phyloP scores from a whole-genome alignment of 495 filamentous ascomycete species.

The Aeminium ludgeri region DNA sequence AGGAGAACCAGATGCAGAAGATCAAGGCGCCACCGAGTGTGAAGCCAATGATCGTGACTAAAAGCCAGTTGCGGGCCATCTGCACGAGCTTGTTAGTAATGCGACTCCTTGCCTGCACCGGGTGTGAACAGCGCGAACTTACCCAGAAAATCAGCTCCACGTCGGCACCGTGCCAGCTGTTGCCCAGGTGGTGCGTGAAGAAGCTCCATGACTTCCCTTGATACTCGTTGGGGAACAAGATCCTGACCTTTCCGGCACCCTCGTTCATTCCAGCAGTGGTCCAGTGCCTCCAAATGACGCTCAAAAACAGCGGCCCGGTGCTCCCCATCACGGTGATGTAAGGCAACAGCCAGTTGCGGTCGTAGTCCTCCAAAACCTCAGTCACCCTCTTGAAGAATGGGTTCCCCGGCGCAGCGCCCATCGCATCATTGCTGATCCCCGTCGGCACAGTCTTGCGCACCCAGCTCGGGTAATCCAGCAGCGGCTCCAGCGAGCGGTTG shows the following conservation, averaged over 20 bases:
- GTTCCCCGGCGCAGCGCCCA: constrained; percentile 64
- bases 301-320: constrained; percentile 71
- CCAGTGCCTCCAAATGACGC: constrained; percentile 50
- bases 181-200: constrained; percentile 58
- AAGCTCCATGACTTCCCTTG: constrained; percentile 57
- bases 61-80: constrained; percentile 59
- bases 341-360: constrained; percentile 61
- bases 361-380: constrained; percentile 49
- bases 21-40: constrained; percentile 40
- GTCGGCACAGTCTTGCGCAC: constrained; percentile 64
- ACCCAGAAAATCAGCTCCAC: constrained; percentile 64
- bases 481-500: constrained; percentile 61
- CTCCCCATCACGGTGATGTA: constrained; percentile 84
- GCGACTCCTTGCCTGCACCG: not conserved
- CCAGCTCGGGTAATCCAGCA: constrained; percentile 69
- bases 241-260: constrained; percentile 18
- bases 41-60: constrained; percentile 51
- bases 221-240: constrained; percentile 52
- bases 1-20: constrained; percentile 37
- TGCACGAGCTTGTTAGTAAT: constrained; percentile 11
- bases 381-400: constrained; percentile 68
- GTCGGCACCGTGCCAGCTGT: constrained; percentile 62
- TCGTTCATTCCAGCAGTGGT: constrained; percentile 10
- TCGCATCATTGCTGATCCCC: constrained; percentile 79
- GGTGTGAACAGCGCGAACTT: constrained; percentile 11